phyloP scores from a whole-genome alignment of 2,329 filamentous ascomycete species.

The Ceratocystis diversiconidia region DNA sequence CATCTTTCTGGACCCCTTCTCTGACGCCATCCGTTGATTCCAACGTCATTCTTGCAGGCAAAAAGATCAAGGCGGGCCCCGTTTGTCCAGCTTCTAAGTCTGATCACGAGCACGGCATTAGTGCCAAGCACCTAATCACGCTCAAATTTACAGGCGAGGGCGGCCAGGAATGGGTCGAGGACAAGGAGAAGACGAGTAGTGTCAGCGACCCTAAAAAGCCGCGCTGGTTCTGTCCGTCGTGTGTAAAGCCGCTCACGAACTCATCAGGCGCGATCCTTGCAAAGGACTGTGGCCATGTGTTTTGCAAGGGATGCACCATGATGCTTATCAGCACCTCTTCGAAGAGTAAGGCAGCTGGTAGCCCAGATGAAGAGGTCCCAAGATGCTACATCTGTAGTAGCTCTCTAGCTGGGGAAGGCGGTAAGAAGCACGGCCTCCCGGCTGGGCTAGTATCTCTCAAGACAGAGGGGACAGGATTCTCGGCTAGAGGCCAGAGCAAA shows the following conservation, averaged over 20 bases:
- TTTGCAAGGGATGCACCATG: slow-evolving; percentile 59
- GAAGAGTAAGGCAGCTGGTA: slow-evolving; percentile 25
- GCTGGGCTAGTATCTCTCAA: slow-evolving; percentile 66
- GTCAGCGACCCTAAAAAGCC: slow-evolving; percentile 25
- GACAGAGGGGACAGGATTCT: slow-evolving; percentile 85
- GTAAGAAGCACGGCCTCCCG: slow-evolving; percentile 31
- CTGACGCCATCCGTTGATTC: slow-evolving; percentile 48
- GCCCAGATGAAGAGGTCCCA: slow-evolving; percentile 33
- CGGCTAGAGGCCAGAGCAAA: slow-evolving; percentile 68
- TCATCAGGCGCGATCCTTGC: slow-evolving; percentile 67
- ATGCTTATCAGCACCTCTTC: slow-evolving; percentile 39
- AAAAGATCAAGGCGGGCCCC: slow-evolving; percentile 51
- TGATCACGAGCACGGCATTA: slow-evolving; percentile 55
- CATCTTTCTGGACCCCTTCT: slow-evolving; percentile 87
- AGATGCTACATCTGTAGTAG: slow-evolving; percentile 77
- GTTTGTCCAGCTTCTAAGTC: slow-evolving; percentile 62
- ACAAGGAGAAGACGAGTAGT: not conserved
- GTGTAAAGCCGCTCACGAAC: slow-evolving; percentile 70
- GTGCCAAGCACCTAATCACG: slow-evolving; percentile 61
- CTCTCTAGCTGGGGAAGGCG: slow-evolving; percentile 39
- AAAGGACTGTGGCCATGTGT: slow-evolving; percentile 80
- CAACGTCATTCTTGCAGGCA: slow-evolving; percentile 40
- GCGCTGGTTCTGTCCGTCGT: slow-evolving; percentile 58
- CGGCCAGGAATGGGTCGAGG: slow-evolving; percentile 23
- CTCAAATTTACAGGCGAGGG: slow-evolving; percentile 65